Percentiles rank a stretch among this genome's conserved stretches.
These are phyloP conservation scores for Apiotrichum siamense DNA, from an alignment of 1,284 basidiomycete species.

Conservation along the genomic window DNA sequence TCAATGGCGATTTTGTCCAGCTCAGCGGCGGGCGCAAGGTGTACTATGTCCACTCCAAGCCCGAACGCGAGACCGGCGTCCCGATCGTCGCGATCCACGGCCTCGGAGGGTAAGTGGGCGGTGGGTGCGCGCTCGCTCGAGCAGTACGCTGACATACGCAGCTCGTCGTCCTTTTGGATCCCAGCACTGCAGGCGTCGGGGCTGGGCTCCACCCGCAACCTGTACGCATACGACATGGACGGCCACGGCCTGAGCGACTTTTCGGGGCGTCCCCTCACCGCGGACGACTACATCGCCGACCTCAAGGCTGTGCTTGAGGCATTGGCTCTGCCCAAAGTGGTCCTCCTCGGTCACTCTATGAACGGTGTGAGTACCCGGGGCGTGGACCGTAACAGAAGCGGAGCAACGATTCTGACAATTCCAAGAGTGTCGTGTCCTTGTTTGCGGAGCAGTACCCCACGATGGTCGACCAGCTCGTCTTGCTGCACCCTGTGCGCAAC, in stretches of 20 bases:
- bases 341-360: constrained; percentile 34
- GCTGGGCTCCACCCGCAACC: constrained; percentile 12
- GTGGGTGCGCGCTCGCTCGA: not conserved
- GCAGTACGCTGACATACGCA: not conserved
- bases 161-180: constrained; percentile 45
- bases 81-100: constrained; percentile 24
- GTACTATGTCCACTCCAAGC: constrained; percentile 11
- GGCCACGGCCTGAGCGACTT: constrained; percentile 26
- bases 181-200: constrained; percentile 14
- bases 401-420: not conserved
- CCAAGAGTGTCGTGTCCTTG: constrained; percentile 24
- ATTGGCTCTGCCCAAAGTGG: constrained; percentile 13
- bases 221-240: constrained; percentile 27
- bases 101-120: constrained; percentile 15
- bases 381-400: no score
- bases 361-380: constrained; percentile 28
- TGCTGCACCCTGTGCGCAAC: constrained; percentile 28
- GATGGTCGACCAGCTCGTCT: constrained; percentile 25
- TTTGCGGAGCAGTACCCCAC: constrained; percentile 21
- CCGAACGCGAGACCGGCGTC: constrained; percentile 55
- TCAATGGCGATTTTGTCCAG: constrained; percentile 7
- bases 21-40: constrained; percentile 8
- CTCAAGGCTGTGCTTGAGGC: constrained; percentile 20
- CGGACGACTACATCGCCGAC: constrained; percentile 18
- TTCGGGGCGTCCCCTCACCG: constrained; percentile 12